These are phyloP conservation scores for Populus alba DNA, from an alignment of 345 rosid genomes.

Conservation along the genomic window DNA sequence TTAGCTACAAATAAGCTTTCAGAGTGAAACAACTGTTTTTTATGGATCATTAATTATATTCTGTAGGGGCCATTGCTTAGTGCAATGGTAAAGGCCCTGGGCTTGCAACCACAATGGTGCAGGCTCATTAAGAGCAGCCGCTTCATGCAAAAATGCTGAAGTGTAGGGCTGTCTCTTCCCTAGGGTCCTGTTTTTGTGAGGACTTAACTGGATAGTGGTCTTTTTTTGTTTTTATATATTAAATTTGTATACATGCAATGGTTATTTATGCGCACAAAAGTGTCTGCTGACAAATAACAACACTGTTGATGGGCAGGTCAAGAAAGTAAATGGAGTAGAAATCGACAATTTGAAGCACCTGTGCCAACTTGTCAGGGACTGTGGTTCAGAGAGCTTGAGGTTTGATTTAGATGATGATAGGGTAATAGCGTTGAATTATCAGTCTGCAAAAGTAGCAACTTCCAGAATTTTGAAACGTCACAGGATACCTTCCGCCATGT, in stretches of 20 bases:
- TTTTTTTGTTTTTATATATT: background rate
- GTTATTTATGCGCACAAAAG: background rate
- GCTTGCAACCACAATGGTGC: background rate
- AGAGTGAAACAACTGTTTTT: background rate
- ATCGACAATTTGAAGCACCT: conserved; percentile 71
- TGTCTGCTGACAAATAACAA: conserved; percentile 6
- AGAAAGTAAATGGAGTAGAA: conserved; percentile 65
- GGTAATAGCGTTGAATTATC: conserved; percentile 57
- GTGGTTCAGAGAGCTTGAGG: conserved; percentile 51
- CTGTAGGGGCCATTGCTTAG: background rate
- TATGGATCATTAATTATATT: background rate
- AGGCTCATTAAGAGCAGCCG: background rate
- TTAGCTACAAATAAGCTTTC: background rate
- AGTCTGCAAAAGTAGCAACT: conserved; percentile 58
- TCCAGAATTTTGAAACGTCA: conserved; percentile 67
- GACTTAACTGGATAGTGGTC: background rate
- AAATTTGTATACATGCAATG: background rate
- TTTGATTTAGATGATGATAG: conserved; percentile 83
- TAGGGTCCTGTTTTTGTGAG: background rate
- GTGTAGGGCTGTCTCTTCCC: background rate
- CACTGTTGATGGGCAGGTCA: conserved; percentile 58
- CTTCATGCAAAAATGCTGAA: background rate
- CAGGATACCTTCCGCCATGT: conserved; percentile 63
- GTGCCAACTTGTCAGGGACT: conserved; percentile 60
- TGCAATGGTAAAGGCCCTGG: background rate